Evolutionary conservation across 352 stramenopile species (phyloP).

Genomic region (Pythium volutum): DNA sequence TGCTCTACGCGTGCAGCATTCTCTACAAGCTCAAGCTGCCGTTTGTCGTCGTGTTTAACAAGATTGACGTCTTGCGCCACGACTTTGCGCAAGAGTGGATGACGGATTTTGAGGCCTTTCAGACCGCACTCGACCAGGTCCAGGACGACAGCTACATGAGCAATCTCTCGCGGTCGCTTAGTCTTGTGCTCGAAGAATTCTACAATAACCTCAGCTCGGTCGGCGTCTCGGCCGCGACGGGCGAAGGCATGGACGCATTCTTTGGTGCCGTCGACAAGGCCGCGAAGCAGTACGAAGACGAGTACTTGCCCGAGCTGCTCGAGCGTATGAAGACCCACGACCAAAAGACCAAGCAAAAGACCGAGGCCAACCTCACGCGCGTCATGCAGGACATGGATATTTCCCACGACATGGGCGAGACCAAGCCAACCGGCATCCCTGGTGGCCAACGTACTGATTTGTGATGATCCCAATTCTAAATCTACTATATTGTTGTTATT

Average conservation of each 20-base stretch:
- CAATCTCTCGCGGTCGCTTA: conserved; percentile 89
- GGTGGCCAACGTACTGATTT: conserved; percentile 58
- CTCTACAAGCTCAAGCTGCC: conserved; percentile 97
- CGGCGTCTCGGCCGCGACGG: conserved; percentile 94
- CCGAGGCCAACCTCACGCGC: conserved; percentile 53
- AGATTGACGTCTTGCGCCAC: conserved; percentile 94
- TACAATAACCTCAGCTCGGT: conserved; percentile 95
- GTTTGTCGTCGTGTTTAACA: conserved; percentile 98
- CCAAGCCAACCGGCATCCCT: conserved; percentile 23
- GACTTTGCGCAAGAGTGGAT: conserved; percentile 98
- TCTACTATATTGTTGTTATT: conserved; percentile 5
- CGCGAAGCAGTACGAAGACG: conserved; percentile 83
- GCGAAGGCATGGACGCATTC: conserved; percentile 94
- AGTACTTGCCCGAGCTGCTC: conserved; percentile 80
- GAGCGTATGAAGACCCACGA: conserved; percentile 65
- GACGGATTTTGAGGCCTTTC: conserved; percentile 98
- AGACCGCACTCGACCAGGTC: conserved; percentile 92
- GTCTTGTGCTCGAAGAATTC: conserved; percentile 85
- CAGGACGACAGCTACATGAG: conserved; percentile 92
- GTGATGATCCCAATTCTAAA: conserved; percentile 24
- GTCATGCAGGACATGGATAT: conserved; percentile 87
- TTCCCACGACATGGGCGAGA: conserved; percentile 37
- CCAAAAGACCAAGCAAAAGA: conserved; percentile 37
- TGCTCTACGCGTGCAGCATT: conserved; percentile 99
- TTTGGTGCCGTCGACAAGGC: conserved; percentile 89